Conservation (phyloP, 176 grass and related monocot species). For the Melocanna baccifera region DNA sequence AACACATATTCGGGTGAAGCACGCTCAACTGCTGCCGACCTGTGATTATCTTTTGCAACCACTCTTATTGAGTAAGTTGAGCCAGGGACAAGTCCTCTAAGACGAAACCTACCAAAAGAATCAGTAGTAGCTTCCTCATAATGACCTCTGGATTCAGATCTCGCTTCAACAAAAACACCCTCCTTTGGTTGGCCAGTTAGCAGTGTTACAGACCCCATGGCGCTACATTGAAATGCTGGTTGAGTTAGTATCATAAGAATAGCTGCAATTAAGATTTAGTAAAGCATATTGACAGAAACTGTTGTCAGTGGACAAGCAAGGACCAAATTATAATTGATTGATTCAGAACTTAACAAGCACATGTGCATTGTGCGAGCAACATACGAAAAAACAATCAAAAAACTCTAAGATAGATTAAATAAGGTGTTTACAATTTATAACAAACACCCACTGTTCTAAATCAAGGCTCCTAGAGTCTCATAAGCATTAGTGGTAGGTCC, state of each 20-base stretch:
- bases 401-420: neutral
- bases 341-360: neutral
- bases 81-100: constrained; percentile 87
- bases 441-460: neutral
- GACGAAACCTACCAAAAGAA: constrained; percentile 70
- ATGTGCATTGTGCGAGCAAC: neutral
- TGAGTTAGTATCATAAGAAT: constrained; percentile 18
- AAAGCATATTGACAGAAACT: neutral
- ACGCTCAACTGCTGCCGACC: constrained; percentile 64
- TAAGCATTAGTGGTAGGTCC: neutral
- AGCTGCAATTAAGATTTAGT: neutral
- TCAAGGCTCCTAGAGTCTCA: neutral
- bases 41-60: constrained; percentile 59
- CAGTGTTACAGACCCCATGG: constrained; percentile 83
- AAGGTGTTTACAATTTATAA: neutral
- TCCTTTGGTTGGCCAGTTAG: constrained; percentile 87
- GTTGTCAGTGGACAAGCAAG: neutral
- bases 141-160: constrained; percentile 85
- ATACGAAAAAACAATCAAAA: constrained; percentile 9
- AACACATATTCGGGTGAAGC: constrained; percentile 70
- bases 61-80: constrained; percentile 82
- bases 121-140: constrained; percentile 95
- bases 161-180: constrained; percentile 84
- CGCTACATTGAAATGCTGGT: constrained; percentile 57
- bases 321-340: constrained; percentile 1